phyloP scores from a whole-genome alignment of 352 stramenopile genomes.

The Thalassiosira oceanica region DNA sequence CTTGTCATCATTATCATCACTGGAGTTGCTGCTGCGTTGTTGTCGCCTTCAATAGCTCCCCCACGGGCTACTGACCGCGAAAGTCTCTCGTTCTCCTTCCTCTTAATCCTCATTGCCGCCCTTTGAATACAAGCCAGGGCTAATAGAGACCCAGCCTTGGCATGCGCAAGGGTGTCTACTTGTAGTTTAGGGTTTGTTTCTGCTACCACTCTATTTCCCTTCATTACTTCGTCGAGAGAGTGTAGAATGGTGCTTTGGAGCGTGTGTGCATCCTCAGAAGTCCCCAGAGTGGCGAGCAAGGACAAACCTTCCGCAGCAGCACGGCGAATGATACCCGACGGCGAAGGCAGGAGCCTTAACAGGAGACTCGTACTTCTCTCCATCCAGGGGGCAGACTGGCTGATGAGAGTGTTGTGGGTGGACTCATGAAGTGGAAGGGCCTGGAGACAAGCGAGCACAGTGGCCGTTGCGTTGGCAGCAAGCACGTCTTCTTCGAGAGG shows the following conservation, averaged over 20 bases:
- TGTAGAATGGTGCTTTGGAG: conserved; percentile 76
- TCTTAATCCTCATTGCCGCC: conserved; percentile 51
- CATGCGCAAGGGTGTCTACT: conserved; percentile 47
- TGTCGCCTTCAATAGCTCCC: conserved; percentile 13
- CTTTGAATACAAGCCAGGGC: conserved; percentile 77
- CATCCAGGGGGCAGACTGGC: conserved; percentile 76
- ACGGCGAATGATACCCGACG: conserved; percentile 55
- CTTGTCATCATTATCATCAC: conserved; percentile 79
- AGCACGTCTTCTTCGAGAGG: conserved; percentile 55
- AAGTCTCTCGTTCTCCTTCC: conserved; percentile 39
- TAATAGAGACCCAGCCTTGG: conserved; percentile 65
- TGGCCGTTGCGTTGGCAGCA: conserved; percentile 64
- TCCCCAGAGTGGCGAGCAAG: conserved; percentile 73
- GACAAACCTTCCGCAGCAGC: conserved; percentile 74
- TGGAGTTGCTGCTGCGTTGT: conserved; percentile 35
- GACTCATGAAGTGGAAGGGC: conserved; percentile 75
- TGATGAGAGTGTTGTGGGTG: conserved; percentile 71
- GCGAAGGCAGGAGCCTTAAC: conserved; percentile 64
- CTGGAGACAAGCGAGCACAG: conserved; percentile 72
- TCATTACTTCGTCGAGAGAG: conserved; percentile 78
- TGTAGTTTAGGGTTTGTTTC: conserved; percentile 41
- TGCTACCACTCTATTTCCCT: conserved; percentile 51
- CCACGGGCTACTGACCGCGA: conserved; percentile 38
- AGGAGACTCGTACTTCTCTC: conserved; percentile 74
- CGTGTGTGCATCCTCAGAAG: conserved; percentile 73